phyloP scores from a whole-genome alignment of 352 stramenopile species.

The Phytophthora aleatoria region DNA sequence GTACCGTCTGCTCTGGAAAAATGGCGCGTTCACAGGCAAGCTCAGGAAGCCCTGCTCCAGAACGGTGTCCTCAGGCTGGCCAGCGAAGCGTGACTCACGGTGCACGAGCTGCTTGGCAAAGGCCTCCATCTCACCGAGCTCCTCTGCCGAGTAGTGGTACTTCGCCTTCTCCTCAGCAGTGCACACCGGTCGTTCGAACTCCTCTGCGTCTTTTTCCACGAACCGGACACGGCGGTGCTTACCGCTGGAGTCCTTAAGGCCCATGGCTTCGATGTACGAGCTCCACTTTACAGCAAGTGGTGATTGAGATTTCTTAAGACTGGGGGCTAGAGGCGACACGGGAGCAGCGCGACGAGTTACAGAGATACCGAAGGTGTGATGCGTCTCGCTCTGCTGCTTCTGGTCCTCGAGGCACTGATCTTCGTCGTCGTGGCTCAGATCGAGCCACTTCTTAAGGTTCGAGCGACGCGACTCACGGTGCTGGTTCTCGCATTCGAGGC shows the following conservation, averaged over 20 bases:
- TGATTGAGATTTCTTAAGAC: constrained; percentile 61
- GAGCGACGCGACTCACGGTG: constrained; percentile 34
- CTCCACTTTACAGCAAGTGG: constrained; percentile 55
- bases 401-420: constrained; percentile 15
- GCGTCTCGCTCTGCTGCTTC: constrained; percentile 18
- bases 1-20: constrained; percentile 67
- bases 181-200: constrained; percentile 44
- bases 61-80: constrained; percentile 63
- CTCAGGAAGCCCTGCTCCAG: constrained; percentile 71
- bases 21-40: constrained; percentile 50
- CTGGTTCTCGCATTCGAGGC: constrained; percentile 42
- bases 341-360: constrained; percentile 16
- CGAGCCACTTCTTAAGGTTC: constrained; percentile 40
- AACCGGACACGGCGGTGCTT: constrained; percentile 60
- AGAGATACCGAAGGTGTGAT: constrained; percentile 15
- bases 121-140: constrained; percentile 59
- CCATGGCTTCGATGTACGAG: constrained; percentile 58
- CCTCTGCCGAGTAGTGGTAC: constrained; percentile 61
- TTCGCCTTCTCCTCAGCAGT: constrained; percentile 56
- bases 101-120: constrained; percentile 55
- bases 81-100: constrained; percentile 51
- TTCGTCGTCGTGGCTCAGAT: constrained; percentile 17
- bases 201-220: constrained; percentile 29
- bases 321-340: constrained; percentile 43
- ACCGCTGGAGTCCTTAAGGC: constrained; percentile 40